Evolutionary conservation across 257 asterid genomes (phyloP).

Genomic region (Penstemon davidsonii): DNA sequence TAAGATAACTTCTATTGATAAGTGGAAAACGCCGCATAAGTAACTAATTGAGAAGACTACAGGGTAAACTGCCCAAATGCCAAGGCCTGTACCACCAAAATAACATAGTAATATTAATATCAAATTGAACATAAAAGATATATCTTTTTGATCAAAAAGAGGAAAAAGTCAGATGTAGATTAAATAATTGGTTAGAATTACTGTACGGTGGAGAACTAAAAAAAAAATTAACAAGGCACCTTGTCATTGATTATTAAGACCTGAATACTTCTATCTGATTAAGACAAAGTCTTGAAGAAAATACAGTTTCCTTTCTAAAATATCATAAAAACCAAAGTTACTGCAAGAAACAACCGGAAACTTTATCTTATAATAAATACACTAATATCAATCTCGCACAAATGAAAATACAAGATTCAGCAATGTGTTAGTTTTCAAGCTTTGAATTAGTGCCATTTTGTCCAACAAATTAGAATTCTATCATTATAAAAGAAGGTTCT

Average conservation of each 20-base stretch:
- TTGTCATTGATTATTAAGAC: conserved; percentile 2
- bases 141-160: conserved; percentile 13
- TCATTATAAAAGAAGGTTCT: neutral
- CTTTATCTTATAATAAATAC: neutral
- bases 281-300: neutral
- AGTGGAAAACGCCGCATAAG: conserved; percentile 51
- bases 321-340: neutral
- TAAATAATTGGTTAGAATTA: neutral
- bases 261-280: neutral
- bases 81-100: conserved; percentile 66
- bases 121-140: conserved; percentile 17
- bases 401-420: neutral
- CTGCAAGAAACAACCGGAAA: conserved; percentile 1
- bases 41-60: conserved; percentile 56
- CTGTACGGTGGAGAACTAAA: conserved; percentile 5
- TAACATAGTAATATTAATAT: conserved; percentile 22
- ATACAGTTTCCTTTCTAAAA: conserved; percentile 4
- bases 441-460: neutral
- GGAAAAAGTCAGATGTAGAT: neutral
- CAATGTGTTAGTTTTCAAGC: conserved; percentile 3
- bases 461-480: conserved; percentile 3
- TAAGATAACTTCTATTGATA: conserved; percentile 42
- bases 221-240: neutral
- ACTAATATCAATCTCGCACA: neutral
- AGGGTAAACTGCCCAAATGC: conserved; percentile 85